Conservation (phyloP, 2,329 filamentous ascomycete genomes). For the Penicillium sp. region DNA sequence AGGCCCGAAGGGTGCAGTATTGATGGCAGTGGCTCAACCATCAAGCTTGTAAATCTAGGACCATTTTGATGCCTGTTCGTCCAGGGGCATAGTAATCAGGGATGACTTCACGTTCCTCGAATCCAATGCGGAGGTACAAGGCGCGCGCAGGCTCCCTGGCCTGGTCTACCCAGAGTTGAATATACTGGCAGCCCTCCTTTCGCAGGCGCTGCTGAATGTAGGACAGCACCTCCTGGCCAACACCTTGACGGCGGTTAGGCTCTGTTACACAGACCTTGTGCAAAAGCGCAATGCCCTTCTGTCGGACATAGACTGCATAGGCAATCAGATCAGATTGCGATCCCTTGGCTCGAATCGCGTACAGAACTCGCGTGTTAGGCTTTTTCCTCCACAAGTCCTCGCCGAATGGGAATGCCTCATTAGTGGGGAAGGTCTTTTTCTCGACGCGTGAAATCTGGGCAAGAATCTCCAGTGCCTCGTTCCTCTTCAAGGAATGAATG, state of each 20-base stretch:
- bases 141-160: conserved; percentile 43
- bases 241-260: conserved; percentile 45
- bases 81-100: conserved; percentile 52
- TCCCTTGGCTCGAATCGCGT: conserved; percentile 25
- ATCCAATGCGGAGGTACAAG: conserved; percentile 47
- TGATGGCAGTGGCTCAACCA: conserved; percentile 25
- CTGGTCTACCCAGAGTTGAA: conserved; percentile 54
- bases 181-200: conserved; percentile 47
- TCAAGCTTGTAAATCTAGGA: conserved; percentile 33
- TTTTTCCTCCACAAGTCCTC: conserved; percentile 48
- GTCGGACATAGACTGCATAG: conserved; percentile 49
- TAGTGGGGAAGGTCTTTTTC: conserved; percentile 51
- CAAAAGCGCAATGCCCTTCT: conserved; percentile 46
- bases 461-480: conserved; percentile 37
- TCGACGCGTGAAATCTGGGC: conserved; percentile 42
- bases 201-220: conserved; percentile 43
- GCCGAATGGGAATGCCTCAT: conserved; percentile 50
- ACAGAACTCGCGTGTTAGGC: conserved; percentile 47
- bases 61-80: conserved; percentile 48
- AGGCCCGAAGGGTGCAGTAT: conserved; percentile 16
- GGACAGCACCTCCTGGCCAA: conserved; percentile 46
- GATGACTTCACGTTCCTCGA: conserved; percentile 46
- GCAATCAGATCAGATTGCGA: conserved; percentile 34
- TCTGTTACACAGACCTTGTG: conserved; percentile 54
- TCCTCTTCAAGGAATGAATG: conserved; percentile 38